A percentile compares a stretch with the other conserved stretches of the same genome.
Conservation (phyloP, 2,329 filamentous ascomycete genomes). For the Neonectria faginata region DNA sequence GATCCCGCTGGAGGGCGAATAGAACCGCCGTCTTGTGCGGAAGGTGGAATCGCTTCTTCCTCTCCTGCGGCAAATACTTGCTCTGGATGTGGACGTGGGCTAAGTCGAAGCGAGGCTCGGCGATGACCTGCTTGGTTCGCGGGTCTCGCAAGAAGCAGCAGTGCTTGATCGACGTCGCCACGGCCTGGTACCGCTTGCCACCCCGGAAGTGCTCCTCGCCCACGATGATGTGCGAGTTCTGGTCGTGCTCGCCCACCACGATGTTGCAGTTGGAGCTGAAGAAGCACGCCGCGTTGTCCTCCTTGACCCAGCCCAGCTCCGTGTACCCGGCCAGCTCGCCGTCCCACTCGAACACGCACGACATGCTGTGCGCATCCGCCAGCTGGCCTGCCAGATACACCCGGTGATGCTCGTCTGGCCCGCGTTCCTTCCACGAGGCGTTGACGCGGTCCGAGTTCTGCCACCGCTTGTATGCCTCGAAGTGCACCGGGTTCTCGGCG, state of each 20-base stretch:
- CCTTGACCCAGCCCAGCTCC: constrained; percentile 45
- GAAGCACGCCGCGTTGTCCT: constrained; percentile 47
- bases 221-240: constrained; percentile 45
- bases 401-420: constrained; percentile 44
- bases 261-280: constrained; percentile 45
- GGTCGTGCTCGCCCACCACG: constrained; percentile 44
- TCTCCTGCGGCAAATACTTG: constrained; percentile 44
- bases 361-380: constrained; percentile 45
- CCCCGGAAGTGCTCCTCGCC: constrained; percentile 45
- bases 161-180: constrained; percentile 45
- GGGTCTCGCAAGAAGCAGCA: constrained; percentile 45
- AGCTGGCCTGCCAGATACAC: constrained; percentile 42
- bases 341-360: constrained; percentile 47
- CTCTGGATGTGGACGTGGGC: constrained; percentile 42
- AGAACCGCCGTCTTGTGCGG: constrained; percentile 47
- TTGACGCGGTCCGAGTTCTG: constrained; percentile 48
- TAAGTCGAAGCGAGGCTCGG: constrained; percentile 41
- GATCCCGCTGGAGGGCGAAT: constrained; percentile 44
- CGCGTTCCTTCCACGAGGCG: constrained; percentile 44
- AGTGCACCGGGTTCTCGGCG: constrained; percentile 41
- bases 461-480: constrained; percentile 42
- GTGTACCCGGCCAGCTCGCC: constrained; percentile 45
- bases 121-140: constrained; percentile 43
- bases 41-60: constrained; percentile 46
- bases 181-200: constrained; percentile 44